Percentiles rank a stretch among this genome's conserved stretches.
Evolutionary conservation across 345 rosid species (phyloP).

Genomic region (Dimocarpus longan): DNA sequence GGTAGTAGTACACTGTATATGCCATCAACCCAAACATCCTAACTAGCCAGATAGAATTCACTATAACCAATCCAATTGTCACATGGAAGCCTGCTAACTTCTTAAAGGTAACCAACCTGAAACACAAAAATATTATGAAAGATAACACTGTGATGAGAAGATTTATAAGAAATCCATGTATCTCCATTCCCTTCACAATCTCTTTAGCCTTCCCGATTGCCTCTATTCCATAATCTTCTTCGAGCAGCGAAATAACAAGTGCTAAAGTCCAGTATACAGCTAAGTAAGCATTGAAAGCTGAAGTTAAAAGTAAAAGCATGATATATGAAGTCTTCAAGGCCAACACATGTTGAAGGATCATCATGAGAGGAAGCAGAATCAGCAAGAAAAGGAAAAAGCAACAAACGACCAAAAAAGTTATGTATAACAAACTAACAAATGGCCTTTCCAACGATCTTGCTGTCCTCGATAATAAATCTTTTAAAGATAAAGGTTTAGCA

Average conservation of each 20-base stretch:
- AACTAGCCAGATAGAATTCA: constrained; percentile 23
- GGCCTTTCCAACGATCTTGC: constrained; percentile 42
- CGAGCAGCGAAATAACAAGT: constrained; percentile 47
- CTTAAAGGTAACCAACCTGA: not conserved
- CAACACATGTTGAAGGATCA: not conserved
- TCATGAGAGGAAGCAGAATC: constrained; percentile 19
- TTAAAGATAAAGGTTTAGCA: constrained; percentile 27
- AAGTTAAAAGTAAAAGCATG: constrained; percentile 9
- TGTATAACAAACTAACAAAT: constrained; percentile 39
- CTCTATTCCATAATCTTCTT: constrained; percentile 48
- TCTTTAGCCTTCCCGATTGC: constrained; percentile 55
- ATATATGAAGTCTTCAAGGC: not conserved
- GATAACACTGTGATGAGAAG: constrained; percentile 23
- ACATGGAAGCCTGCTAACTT: constrained; percentile 4
- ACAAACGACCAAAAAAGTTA: constrained; percentile 32
- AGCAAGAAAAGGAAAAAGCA: constrained; percentile 23
- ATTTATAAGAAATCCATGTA: constrained; percentile 45
- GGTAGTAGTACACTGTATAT: constrained; percentile 46
- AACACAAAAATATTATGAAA: not conserved
- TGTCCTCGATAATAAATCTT: constrained; percentile 25
- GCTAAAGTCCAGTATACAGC: constrained; percentile 51
- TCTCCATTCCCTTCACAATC: constrained; percentile 30
- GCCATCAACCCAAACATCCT: constrained; percentile 44
- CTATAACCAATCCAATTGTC: constrained; percentile 27
- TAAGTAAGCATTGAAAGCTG: constrained; percentile 33